Base-by-base conservation (phyloP, 1,139 yeast species). In the Taphrina pruni region DNA sequence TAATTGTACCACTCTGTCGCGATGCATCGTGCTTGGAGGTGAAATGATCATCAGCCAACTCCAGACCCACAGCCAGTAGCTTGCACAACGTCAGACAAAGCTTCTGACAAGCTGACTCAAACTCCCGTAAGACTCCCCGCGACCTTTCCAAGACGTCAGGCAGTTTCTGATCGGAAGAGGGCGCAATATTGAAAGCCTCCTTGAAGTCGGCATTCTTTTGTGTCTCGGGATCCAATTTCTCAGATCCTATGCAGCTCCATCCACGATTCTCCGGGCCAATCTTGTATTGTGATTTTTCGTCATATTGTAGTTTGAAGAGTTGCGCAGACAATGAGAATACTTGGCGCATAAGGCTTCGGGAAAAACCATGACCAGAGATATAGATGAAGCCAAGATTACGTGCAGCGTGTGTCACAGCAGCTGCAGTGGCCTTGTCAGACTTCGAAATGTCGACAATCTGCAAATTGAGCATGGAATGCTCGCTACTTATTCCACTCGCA, bases 371-470 rank as follows among this genome's bases (percentile, higher is more conserved):
- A 72, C 89, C 90, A 8, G 94, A 93, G 6, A 89, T 81, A 74
- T 88, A 87, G 57, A 89, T 79, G 74, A 89, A 89, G 0, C 96
- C 95, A 72, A 88, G 88, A 0, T 85, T 78, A 17, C 85, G 80
- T 7, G 91, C 90, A 0, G 94, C 94, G 4, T 84, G 79, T 11
- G 88, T 81, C 20, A 89, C 81, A 65, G 82, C 79, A 7, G 80
- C 81, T 0, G 87, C 88, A 0, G 88, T 83, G 12, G 73, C 70
- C 17, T 76, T 75, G 70, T 83, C 79, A 52, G 83, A 75, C 6
- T 75, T 73, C n/a, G 87, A 79, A 12, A 89, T 82, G 74, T 89
- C 90, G 20, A 89, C 62, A 17, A 61, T 64, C 55, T 26, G 55
- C 39, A 64, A 58, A 11, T 64, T 55, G 41, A 61, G 58, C 60